A percentile compares a stretch with the other conserved stretches of the same genome.
These are phyloP conservation scores for Imleria badia DNA, from an alignment of 768 basidiomycete genomes.

Conservation along the genomic window DNA sequence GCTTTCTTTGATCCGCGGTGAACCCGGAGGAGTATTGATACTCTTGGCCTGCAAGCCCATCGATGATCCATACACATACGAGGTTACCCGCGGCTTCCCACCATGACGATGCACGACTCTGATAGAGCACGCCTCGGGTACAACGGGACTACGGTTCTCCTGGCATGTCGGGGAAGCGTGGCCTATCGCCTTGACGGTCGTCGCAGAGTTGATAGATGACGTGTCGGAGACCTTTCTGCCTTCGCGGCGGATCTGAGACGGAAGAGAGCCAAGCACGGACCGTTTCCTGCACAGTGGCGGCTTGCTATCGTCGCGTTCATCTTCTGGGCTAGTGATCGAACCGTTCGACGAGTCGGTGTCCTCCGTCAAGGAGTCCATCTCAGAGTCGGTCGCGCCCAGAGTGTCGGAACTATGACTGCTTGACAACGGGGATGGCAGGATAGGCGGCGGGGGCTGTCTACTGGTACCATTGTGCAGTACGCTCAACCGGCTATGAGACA, in stretches of 20 bases:
- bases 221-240: slow-evolving; percentile 38
- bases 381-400: slow-evolving; percentile 49
- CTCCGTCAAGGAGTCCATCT: slow-evolving; percentile 62
- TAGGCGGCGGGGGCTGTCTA: slow-evolving; percentile 19
- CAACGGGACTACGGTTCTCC: slow-evolving; percentile 15
- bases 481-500: slow-evolving; percentile 45
- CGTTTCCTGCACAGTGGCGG: slow-evolving; percentile 32
- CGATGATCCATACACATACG: slow-evolving; percentile 29
- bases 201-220: slow-evolving; percentile 35
- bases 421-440: slow-evolving; percentile 31
- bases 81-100: slow-evolving; percentile 25
- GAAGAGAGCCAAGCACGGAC: slow-evolving; percentile 48
- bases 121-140: slow-evolving; percentile 23
- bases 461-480: slow-evolving; percentile 15
- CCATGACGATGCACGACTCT: slow-evolving; percentile 28
- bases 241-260: slow-evolving; percentile 42
- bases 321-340: slow-evolving; percentile 51
- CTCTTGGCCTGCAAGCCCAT: slow-evolving; percentile 14
- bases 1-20: slow-evolving; percentile 34
- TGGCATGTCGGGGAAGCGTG: slow-evolving; percentile 19
- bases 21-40: slow-evolving; percentile 14
- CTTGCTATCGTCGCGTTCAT: slow-evolving; percentile 34
- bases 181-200: slow-evolving; percentile 34
- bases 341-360: slow-evolving; percentile 58
- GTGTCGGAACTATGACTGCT: slow-evolving; percentile 46